phyloP scores from a whole-genome alignment of 2,329 filamentous ascomycete genomes.

The Aspergillus brasiliensis region DNA sequence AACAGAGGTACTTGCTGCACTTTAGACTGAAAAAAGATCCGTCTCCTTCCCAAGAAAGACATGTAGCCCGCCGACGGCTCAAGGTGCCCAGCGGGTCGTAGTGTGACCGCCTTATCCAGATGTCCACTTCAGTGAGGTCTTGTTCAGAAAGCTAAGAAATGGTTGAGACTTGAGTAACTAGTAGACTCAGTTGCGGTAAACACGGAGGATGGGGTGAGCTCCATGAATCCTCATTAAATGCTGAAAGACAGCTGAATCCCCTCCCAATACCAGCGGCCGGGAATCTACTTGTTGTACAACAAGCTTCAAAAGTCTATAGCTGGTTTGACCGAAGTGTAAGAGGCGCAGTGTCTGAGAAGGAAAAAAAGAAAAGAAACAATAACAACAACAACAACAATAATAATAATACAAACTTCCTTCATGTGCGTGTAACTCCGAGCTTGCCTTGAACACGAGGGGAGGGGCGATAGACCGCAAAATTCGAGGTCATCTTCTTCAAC shows the following conservation, averaged over 20 bases:
- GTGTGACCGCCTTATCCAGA: background rate
- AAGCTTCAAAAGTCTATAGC: background rate
- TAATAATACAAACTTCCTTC: background rate
- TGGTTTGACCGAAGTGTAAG: background rate
- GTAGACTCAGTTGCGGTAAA: too few relatives aligned
- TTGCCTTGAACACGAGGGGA: conserved; percentile 14
- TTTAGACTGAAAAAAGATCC: conserved; percentile 1
- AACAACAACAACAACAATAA: too few relatives aligned
- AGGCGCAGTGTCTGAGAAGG: background rate
- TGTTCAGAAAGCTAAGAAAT: background rate
- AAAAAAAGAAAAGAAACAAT: too few relatives aligned
- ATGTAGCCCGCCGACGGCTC: background rate
- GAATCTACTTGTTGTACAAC: background rate
- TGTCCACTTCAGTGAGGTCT: background rate
- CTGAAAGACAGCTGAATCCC: too few relatives aligned
- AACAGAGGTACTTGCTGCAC: background rate
- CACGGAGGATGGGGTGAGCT: background rate
- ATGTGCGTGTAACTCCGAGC: background rate
- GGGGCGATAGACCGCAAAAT: background rate
- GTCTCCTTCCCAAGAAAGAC: conserved; percentile 8
- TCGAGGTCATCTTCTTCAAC: background rate
- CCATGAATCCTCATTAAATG: background rate
- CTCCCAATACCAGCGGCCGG: too few relatives aligned
- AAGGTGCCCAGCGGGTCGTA: background rate
- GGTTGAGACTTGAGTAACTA: too few relatives aligned